Conservation (phyloP, 1,284 basidiomycete species). For the Ceratobasidium papillatum region DNA sequence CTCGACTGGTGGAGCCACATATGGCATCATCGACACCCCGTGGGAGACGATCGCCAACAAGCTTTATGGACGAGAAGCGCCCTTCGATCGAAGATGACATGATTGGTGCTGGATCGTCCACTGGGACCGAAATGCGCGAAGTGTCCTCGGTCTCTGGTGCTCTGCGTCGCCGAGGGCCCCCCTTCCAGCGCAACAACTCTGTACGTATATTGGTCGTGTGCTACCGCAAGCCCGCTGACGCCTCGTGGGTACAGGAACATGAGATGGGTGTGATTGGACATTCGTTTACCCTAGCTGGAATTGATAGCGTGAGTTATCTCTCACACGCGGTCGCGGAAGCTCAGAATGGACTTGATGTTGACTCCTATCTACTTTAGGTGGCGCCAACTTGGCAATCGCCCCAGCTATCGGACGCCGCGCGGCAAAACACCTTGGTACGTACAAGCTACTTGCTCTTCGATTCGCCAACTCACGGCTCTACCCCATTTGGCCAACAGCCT, state of each 20-base stretch:
- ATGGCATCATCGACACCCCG: slow-evolving; percentile 7
- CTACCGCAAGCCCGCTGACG: slow-evolving; percentile 26
- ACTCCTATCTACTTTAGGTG: not conserved
- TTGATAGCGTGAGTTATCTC: slow-evolving; percentile 30
- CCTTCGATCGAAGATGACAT: not conserved
- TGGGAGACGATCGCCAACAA: slow-evolving; percentile 22
- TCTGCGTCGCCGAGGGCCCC: slow-evolving; percentile 17
- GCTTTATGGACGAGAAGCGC: slow-evolving; percentile 36
- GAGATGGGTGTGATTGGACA: slow-evolving; percentile 37
- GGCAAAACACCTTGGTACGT: slow-evolving; percentile 15
- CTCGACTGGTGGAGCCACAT: slow-evolving; percentile 27
- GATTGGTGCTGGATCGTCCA: slow-evolving; percentile 11
- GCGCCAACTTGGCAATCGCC: slow-evolving; percentile 16
- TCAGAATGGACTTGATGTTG: slow-evolving; percentile 5
- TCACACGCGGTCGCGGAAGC: slow-evolving; percentile 13
- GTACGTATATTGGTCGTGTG: slow-evolving; percentile 21
- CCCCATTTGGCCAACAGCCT: not conserved
- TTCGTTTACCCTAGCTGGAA: slow-evolving; percentile 5
- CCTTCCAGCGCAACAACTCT: slow-evolving; percentile 29
- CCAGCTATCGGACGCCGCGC: not conserved
- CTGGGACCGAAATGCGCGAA: slow-evolving; percentile 35
- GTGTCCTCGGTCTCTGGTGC: slow-evolving; percentile 12
- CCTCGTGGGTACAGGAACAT: slow-evolving; percentile 41
- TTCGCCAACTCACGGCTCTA: not conserved
- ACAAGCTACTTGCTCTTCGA: not conserved